A percentile compares a stretch with the other conserved stretches of the same genome.
Conservation (phyloP, 2,329 filamentous ascomycete genomes). For the Pyricularia grisea region DNA sequence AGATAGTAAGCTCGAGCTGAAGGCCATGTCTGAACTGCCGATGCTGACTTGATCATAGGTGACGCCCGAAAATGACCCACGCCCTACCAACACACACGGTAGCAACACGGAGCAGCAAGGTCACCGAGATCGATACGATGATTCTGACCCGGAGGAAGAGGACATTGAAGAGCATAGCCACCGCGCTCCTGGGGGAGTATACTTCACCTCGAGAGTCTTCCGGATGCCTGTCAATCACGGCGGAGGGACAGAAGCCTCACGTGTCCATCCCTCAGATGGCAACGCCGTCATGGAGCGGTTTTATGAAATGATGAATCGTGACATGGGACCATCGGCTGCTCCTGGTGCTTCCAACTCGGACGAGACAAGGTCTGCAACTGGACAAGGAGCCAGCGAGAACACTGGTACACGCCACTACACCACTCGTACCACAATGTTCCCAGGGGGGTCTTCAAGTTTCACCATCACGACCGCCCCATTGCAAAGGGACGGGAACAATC, state of each 20-base stretch:
- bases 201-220: slow-evolving; percentile 25
- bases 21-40: background rate
- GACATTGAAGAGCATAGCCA: slow-evolving; percentile 45
- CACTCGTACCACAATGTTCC: slow-evolving; percentile 20
- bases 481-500: slow-evolving; percentile 10
- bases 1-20: slow-evolving; percentile 60
- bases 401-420: background rate
- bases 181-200: slow-evolving; percentile 29
- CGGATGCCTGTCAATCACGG: slow-evolving; percentile 4
- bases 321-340: background rate
- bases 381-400: background rate
- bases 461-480: slow-evolving; percentile 35
- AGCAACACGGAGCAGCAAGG: slow-evolving; percentile 7
- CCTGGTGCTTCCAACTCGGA: background rate
- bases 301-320: slow-evolving; percentile 27
- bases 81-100: slow-evolving; percentile 25
- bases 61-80: slow-evolving; percentile 51
- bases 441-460: slow-evolving; percentile 34
- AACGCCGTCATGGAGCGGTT: slow-evolving; percentile 32
- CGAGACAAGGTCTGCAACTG: background rate
- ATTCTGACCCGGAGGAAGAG: slow-evolving; percentile 50
- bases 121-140: slow-evolving; percentile 16
- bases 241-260: slow-evolving; percentile 2
- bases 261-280: slow-evolving; percentile 16
- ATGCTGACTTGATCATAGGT: slow-evolving; percentile 31